These are phyloP conservation scores for Leccinum laetum DNA, from an alignment of 1,284 basidiomycete species.

Conservation along the genomic window DNA sequence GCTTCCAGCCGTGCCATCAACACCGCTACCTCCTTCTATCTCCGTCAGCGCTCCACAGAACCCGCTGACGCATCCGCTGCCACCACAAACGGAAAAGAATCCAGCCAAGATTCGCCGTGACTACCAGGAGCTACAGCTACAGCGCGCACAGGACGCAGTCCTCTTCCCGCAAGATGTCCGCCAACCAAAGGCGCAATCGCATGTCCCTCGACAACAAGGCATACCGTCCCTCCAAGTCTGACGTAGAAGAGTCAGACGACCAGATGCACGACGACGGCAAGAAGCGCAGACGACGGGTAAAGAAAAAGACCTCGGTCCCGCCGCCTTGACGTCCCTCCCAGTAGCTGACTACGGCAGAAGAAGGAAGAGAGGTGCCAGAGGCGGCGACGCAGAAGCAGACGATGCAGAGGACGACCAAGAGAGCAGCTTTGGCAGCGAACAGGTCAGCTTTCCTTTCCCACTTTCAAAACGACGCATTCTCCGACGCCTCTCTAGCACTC, in stretches of 20 bases:
- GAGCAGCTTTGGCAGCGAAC: conserved; percentile 36
- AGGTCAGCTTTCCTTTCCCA: conserved; percentile 22
- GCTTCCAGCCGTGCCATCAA: too few species aligned
- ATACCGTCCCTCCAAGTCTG: conserved; percentile 65
- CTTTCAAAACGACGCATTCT: neutral
- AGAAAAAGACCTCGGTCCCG: conserved; percentile 55
- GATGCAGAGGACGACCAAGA: conserved; percentile 32
- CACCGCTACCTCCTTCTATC: too few species aligned
- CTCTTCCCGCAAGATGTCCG: too few species aligned
- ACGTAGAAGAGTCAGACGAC: conserved; percentile 61
- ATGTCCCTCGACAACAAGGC: conserved; percentile 79
- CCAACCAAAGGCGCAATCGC: conserved; percentile 49
- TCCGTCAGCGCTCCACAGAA: too few species aligned
- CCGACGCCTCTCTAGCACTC: conserved; percentile 28
- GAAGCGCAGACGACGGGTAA: conserved; percentile 53
- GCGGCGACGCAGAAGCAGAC: conserved; percentile 29
- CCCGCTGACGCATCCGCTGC: too few species aligned
- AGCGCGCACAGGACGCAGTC: too few species aligned
- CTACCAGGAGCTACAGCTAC: too few species aligned
- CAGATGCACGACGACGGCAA: conserved; percentile 56
- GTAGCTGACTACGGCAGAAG: conserved; percentile 55
- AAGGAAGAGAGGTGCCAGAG: conserved; percentile 42
- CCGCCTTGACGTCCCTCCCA: conserved; percentile 63
- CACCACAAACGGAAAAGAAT: too few species aligned
- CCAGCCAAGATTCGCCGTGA: too few species aligned